phyloP scores from a whole-genome alignment of 1,284 basidiomycete species.

The Sanghuangporus baumii region DNA sequence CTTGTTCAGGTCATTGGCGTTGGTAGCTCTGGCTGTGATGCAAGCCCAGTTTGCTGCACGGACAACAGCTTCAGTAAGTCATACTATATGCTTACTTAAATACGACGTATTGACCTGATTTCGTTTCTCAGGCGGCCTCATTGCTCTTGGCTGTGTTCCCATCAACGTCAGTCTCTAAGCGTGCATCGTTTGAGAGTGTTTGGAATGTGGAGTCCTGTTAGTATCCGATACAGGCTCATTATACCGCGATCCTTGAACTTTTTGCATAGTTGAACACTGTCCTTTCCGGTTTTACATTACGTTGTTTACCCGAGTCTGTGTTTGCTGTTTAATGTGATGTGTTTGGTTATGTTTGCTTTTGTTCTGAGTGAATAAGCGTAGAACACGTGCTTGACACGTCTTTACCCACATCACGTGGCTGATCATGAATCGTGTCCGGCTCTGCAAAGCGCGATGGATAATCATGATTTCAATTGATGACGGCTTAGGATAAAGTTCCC shows the following conservation, averaged over 20 bases:
- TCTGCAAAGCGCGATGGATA: background rate
- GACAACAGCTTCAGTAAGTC: constrained; percentile 16
- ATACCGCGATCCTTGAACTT: background rate
- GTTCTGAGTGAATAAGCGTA: background rate
- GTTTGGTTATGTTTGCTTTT: background rate
- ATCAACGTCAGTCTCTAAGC: constrained; percentile 8
- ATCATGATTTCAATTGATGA: background rate
- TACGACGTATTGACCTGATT: background rate
- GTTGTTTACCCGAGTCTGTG: background rate
- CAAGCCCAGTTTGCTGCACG: constrained; percentile 10
- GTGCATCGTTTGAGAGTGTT: background rate
- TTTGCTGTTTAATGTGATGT: background rate
- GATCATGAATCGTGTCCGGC: too few species aligned
- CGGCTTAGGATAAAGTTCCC: background rate
- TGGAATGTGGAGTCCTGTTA: background rate
- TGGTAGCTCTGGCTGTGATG: background rate
- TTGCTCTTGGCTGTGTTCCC: constrained; percentile 12
- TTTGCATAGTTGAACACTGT: background rate
- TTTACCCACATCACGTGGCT: too few species aligned
- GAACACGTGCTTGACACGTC: too few species aligned
- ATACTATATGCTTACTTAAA: background rate
- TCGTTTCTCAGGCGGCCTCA: background rate
- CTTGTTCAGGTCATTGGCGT: constrained; percentile 3
- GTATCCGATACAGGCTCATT: background rate
- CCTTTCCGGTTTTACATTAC: background rate